Conservation (phyloP, 192 early-diverging fungal genomes). For the Martensiomyces pterosporus region DNA sequence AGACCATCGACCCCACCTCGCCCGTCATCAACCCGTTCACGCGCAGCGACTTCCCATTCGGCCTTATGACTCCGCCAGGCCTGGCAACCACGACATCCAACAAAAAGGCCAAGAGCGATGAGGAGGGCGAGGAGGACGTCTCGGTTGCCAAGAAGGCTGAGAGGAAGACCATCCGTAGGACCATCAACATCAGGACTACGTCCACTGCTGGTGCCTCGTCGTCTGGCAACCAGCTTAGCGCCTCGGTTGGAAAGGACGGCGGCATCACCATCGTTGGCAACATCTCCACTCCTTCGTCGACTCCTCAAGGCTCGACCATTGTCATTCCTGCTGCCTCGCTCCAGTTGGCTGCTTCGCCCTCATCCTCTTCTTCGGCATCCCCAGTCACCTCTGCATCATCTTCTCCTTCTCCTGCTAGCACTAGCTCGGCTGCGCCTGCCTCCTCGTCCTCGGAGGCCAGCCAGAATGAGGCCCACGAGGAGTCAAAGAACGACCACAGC, state of each 20-base stretch:
- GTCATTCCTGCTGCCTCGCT: conserved; percentile 31
- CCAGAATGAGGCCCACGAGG: too few species aligned
- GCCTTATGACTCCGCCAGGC: conserved; percentile 31
- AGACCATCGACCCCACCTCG: conserved; percentile 40
- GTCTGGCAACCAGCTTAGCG: conserved; percentile 17
- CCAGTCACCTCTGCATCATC: conserved; percentile 5
- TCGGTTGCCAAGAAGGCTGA: conserved; percentile 10
- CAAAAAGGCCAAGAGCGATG: conserved; percentile 6
- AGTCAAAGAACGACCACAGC: conserved; percentile 27
- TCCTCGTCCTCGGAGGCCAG: too few species aligned
- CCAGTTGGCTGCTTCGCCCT: conserved; percentile 10
- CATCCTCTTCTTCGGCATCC: conserved; percentile 10
- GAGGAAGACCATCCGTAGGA: conserved; percentile 40
- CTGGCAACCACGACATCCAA: conserved; percentile 4
- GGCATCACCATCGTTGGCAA: conserved; percentile 36
- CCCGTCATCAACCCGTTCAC: conserved; percentile 43
- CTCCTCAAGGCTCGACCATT: conserved; percentile 25
- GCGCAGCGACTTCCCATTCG: conserved; percentile 43
- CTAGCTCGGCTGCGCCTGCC: not conserved
- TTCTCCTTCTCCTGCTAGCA: not conserved
- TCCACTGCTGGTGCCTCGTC: conserved; percentile 3
- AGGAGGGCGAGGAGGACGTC: not conserved
- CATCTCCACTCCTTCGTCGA: conserved; percentile 3
- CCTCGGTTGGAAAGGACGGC: conserved; percentile 44
- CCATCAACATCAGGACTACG: conserved; percentile 12